Evolutionary conservation across 108 stramenopile species (phyloP).

Genomic region (Stephanodiscus minutulus): DNA sequence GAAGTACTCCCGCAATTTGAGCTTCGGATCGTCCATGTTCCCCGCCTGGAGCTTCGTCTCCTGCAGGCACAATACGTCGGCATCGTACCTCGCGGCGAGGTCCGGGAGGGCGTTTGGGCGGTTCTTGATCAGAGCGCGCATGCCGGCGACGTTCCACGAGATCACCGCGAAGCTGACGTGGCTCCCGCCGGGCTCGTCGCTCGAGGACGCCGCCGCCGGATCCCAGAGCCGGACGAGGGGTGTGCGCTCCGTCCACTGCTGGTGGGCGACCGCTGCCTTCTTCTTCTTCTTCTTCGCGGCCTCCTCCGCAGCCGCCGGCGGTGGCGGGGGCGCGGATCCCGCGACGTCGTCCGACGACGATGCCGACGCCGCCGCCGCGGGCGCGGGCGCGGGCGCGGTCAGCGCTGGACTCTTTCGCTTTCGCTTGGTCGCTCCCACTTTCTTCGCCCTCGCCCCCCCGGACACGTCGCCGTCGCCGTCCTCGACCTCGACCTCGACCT

Average conservation of each 20-base stretch:
- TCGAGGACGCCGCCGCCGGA: conserved; percentile 22
- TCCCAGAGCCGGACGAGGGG: conserved; percentile 69
- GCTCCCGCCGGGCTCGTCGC: conserved; percentile 46
- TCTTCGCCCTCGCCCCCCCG: background rate
- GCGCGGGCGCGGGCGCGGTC: no score
- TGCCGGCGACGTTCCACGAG: conserved; percentile 94
- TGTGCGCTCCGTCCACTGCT: conserved; percentile 78
- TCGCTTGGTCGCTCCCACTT: background rate
- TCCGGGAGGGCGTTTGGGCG: conserved; percentile 61
- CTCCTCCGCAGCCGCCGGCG: background rate
- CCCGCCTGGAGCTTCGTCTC: conserved; percentile 91
- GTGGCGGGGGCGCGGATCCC: background rate
- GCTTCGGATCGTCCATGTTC: conserved; percentile 79
- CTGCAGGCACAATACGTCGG: conserved; percentile 90
- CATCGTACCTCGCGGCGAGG: conserved; percentile 61
- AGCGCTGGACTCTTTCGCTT: background rate
- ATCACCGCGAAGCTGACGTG: conserved; percentile 81
- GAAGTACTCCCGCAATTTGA: conserved; percentile 63
- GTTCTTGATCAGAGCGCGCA: conserved; percentile 83
- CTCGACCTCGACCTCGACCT: no score
- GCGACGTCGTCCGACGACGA: background rate
- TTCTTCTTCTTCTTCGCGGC: conserved; percentile 28
- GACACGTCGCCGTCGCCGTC: background rate
- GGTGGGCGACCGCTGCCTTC: conserved; percentile 57
- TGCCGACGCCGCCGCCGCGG: background rate